phyloP scores from a whole-genome alignment of 129 eudicot genomes.

The Chrysanthemum seticuspe region DNA sequence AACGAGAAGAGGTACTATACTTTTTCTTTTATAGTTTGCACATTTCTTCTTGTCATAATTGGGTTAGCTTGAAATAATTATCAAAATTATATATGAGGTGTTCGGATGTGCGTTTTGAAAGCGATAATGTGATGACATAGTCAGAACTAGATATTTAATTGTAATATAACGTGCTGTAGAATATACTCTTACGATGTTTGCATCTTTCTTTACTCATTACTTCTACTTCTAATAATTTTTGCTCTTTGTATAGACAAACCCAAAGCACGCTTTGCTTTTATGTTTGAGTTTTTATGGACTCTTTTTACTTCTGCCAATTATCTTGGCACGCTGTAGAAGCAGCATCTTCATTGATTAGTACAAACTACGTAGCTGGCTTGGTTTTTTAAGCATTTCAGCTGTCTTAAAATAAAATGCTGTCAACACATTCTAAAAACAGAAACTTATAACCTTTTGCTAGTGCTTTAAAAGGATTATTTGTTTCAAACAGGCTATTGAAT shows the following conservation, averaged over 20 bases:
- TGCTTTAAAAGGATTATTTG: neutral
- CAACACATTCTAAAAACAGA: neutral
- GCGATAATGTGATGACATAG: too few relatives aligned
- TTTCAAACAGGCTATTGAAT: slow-evolving; percentile 58
- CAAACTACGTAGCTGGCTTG: slow-evolving; percentile 6
- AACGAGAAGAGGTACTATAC: slow-evolving; percentile 55
- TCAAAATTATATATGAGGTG: neutral
- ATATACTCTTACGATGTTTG: too few relatives aligned
- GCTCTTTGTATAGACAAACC: slow-evolving; percentile 13
- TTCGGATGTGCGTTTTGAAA: too few relatives aligned
- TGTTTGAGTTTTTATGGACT: neutral
- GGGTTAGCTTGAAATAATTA: slow-evolving; percentile 9
- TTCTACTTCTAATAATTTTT: slow-evolving; percentile 11
- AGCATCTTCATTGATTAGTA: slow-evolving; percentile 9
- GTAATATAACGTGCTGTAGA: too few relatives aligned
- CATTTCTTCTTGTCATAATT: slow-evolving; percentile 2
- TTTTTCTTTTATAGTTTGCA: slow-evolving; percentile 14
- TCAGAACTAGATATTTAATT: too few relatives aligned
- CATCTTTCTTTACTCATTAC: too few relatives aligned
- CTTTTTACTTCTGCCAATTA: slow-evolving; percentile 4
- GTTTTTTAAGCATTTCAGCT: neutral
- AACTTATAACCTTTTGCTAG: neutral
- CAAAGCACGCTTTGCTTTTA: neutral
- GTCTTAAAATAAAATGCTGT: neutral
- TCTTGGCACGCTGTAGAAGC: slow-evolving; percentile 1